phyloP scores from a whole-genome alignment of 2,329 filamentous ascomycete species.

The Aspergillus neotritici region DNA sequence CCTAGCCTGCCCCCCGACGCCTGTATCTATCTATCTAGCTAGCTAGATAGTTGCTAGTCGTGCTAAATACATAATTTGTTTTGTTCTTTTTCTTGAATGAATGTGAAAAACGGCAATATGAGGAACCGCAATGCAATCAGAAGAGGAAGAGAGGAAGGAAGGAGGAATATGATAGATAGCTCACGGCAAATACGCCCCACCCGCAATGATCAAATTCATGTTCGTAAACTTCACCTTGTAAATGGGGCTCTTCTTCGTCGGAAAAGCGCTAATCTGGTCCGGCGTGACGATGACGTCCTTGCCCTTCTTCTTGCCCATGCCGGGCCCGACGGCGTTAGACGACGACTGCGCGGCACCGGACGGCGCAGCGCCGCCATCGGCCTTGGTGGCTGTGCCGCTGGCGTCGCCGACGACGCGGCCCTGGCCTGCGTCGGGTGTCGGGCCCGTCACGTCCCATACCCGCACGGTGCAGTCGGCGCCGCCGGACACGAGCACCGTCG shows the following conservation, averaged over 20 bases:
- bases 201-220: constrained; percentile 89
- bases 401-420: constrained; percentile 46
- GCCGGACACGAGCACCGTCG: constrained; percentile 80
- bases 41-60: too few relatives aligned
- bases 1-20: too few relatives aligned
- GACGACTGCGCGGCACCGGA: constrained; percentile 40
- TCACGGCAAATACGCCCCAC: constrained; percentile 61
- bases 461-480: constrained; percentile 90
- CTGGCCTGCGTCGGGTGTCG: constrained; percentile 56
- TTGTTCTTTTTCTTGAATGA: too few relatives aligned
- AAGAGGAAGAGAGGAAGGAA: too few relatives aligned
- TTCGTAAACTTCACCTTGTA: constrained; percentile 89
- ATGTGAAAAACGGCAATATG: too few relatives aligned
- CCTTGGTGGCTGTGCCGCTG: constrained; percentile 44
- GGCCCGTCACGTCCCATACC: constrained; percentile 81
- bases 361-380: constrained; percentile 49
- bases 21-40: too few relatives aligned
- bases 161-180: background rate
- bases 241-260: constrained; percentile 92
- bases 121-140: too few relatives aligned
- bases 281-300: constrained; percentile 88
- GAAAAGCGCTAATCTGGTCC: constrained; percentile 90
- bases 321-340: constrained; percentile 40
- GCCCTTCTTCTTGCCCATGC: constrained; percentile 60
- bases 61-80: too few relatives aligned